Evolutionary conservation across 2,329 filamentous ascomycete genomes (phyloP), one percentile per base, ranked within the genome.

Genomic region (Aspergillus luchuensis): DNA sequence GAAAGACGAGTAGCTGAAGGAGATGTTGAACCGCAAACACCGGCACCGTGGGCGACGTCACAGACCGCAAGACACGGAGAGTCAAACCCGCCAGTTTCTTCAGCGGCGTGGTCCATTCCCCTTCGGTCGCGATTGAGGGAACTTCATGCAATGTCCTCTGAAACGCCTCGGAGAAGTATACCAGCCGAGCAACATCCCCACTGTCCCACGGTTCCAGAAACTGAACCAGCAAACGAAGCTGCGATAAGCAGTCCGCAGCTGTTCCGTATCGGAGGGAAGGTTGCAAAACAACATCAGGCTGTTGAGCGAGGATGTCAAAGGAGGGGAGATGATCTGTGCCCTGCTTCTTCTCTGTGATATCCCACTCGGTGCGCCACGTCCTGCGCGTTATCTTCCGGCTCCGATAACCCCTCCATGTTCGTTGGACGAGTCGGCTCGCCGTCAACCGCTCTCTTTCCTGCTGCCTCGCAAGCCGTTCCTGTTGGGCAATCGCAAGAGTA

Each of bases 401-500:
- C 59, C 76, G 82, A 74, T 96, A 85, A 13, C 92, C 92, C 74
- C 94, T 86, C 93, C 93, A 98, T 76, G 85, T 81, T 66, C 86
- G 85, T 75, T 98, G 95, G 66, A 98, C 87, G 53, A 80, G 84
- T 67, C 85, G 88, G 13, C 87, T 86, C 4, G 93, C 91, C 70
- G 88, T 89, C 53, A 93, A 78, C 61, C 88, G 87, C 52, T 91
- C 88, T 68, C 93, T 85, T 71, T 98, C 92, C 54, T 87, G 87
- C 69, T 97, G 91, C 67, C 95, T 86, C 68, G 88, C 85, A 65
- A 89, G 82, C 30, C 95, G 88, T 69, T 97, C 92, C 68, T 92
- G 91, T 72, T 97, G 92, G 28, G 94, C 94, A 69, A 91, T 88
- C 48, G 89, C 90, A 28, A 98, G 85, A 1, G 93, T 89, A 70